Evolutionary conservation across 2,329 filamentous ascomycete species (phyloP).

Genomic region (Fusarium coicis): DNA sequence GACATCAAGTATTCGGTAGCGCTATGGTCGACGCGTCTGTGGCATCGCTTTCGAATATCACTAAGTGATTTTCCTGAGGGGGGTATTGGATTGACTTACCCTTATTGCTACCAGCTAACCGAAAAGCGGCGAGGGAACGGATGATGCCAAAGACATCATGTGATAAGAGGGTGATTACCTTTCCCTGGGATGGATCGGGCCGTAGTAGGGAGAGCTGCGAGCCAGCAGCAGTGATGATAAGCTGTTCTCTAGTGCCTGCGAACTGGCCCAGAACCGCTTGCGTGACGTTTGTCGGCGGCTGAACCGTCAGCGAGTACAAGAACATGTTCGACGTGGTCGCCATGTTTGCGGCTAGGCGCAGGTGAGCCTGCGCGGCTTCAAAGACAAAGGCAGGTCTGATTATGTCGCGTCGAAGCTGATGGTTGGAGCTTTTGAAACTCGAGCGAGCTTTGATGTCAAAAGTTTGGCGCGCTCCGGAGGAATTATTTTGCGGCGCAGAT

Average conservation of each 20-base stretch:
- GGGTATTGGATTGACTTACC: conserved; percentile 71
- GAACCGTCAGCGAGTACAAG: conserved; percentile 96
- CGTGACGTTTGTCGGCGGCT: conserved; percentile 88
- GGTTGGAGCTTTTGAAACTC: conserved; percentile 36
- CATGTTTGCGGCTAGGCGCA: conserved; percentile 72
- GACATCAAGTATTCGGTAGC: conserved; percentile 38
- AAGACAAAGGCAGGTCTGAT: conserved; percentile 43
- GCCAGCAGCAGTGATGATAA: conserved; percentile 93
- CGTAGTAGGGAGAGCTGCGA: conserved; percentile 89
- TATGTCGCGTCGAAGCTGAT: conserved; percentile 42
- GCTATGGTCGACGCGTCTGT: conserved; percentile 36
- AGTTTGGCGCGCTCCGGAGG: conserved; percentile 47
- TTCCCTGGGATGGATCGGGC: conserved; percentile 85
- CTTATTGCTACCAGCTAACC: conserved; percentile 93
- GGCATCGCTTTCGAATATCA: conserved; percentile 60
- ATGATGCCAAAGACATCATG: conserved; percentile 98
- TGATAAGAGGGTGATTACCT: conserved; percentile 85
- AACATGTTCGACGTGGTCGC: conserved; percentile 99
- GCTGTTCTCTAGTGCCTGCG: conserved; percentile 94
- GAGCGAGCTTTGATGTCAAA: conserved; percentile 48
- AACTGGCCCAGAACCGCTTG: conserved; percentile 96
- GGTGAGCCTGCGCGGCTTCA: conserved; percentile 61
- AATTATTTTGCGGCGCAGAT: conserved; percentile 51
- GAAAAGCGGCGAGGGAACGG: conserved; percentile 85
- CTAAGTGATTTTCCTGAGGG: conserved; percentile 70